Evolutionary conservation across 2,329 filamentous ascomycete genomes (phyloP).

Genomic region (Knufia petricola): DNA sequence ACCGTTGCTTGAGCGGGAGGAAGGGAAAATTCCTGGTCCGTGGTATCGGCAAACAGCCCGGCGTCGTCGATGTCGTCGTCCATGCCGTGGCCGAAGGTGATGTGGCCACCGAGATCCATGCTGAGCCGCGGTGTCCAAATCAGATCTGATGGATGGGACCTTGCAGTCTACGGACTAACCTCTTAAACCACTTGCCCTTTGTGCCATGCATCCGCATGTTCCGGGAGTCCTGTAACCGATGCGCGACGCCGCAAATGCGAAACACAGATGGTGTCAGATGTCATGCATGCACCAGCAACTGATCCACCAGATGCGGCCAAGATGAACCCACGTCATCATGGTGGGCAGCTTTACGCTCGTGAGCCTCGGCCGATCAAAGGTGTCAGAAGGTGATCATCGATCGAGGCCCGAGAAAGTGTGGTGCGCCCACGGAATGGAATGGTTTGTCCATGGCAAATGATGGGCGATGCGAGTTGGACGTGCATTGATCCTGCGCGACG

Average conservation of each 20-base stretch:
- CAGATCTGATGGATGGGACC: background rate
- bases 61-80: too few relatives aligned
- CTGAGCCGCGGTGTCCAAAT: constrained; percentile 1
- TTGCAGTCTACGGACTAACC: background rate
- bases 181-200: background rate
- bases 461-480: background rate
- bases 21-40: too few relatives aligned
- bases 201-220: background rate
- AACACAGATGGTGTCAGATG: background rate
- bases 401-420: background rate
- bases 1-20: too few relatives aligned
- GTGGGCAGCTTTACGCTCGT: background rate
- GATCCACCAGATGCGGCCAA: background rate
- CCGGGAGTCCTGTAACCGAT: background rate
- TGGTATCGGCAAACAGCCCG: too few relatives aligned
- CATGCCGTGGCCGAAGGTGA: too few relatives aligned
- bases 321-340: background rate
- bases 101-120: too few relatives aligned
- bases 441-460: background rate
- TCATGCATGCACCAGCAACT: background rate
- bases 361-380: background rate
- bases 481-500: background rate
- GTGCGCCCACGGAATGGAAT: background rate
- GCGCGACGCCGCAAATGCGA: constrained; percentile 1
- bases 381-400: background rate